These are phyloP conservation scores for Comarum palustre DNA, from an alignment of 306 rosid genomes.

Conservation along the genomic window DNA sequence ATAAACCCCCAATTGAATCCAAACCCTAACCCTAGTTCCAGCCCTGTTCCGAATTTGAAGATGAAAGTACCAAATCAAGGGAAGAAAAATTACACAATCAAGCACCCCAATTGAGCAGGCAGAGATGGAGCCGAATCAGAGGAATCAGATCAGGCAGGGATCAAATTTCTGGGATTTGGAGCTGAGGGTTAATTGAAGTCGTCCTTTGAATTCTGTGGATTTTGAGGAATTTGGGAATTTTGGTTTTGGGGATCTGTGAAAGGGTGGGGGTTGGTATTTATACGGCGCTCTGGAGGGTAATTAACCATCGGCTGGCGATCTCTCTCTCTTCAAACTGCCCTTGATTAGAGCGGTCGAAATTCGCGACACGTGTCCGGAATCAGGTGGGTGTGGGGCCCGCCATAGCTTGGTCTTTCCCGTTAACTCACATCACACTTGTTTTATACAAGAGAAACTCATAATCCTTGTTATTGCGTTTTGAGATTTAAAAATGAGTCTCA, in stretches of 20 bases:
- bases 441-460: too few relatives aligned
- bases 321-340: conserved; percentile 1
- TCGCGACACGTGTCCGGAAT: not conserved
- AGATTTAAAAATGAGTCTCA: too few relatives aligned
- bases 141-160: conserved; percentile 12
- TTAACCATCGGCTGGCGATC: conserved; percentile 4
- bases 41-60: conserved; percentile 1
- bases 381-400: not conserved
- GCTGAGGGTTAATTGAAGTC: conserved; percentile 22
- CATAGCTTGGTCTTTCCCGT: too few relatives aligned
- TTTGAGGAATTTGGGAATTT: not conserved
- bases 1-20: conserved; percentile 24
- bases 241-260: not conserved
- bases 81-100: not conserved
- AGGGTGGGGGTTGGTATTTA: not conserved
- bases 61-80: not conserved
- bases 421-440: too few relatives aligned
- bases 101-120: conserved; percentile 12
- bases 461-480: too few relatives aligned
- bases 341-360: conserved; percentile 14
- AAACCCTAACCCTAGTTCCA: conserved; percentile 36
- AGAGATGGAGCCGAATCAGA: conserved; percentile 5
- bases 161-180: not conserved
- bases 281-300: not conserved
- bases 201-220: conserved; percentile 14